phyloP scores from a whole-genome alignment of 169 alveolate species.

The Plasmodium vivax region DNA sequence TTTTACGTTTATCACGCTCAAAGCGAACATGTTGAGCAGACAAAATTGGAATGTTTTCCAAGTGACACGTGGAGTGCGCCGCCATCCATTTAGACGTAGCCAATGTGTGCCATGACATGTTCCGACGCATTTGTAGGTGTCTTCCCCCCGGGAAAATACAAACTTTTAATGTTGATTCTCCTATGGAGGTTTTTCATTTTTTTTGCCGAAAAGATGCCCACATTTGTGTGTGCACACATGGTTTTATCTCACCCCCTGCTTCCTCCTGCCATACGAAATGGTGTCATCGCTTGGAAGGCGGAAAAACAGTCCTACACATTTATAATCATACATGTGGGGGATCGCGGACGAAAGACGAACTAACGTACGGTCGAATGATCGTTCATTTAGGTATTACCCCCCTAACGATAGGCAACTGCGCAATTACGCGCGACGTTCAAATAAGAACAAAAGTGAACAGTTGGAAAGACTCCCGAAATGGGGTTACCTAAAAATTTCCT shows the following conservation, averaged over 20 bases:
- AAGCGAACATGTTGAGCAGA: not conserved
- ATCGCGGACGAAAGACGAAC: not conserved
- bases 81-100: not conserved
- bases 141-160: not conserved
- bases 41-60: not conserved
- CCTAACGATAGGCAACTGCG: not conserved
- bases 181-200: not conserved
- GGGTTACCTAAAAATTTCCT: not conserved
- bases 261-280: not conserved
- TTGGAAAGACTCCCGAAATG: not conserved
- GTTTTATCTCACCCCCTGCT: not conserved
- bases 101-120: not conserved
- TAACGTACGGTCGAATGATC: not conserved
- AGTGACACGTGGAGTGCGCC: not conserved
- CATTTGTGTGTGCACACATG: not conserved
- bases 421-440: not conserved
- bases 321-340: not conserved
- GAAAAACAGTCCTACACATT: not conserved
- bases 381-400: not conserved
- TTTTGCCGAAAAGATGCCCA: not conserved
- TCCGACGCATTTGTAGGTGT: not conserved
- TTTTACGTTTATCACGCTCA: not conserved
- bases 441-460: not conserved
- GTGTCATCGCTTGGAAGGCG: not conserved
- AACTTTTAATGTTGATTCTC: not conserved